Evolutionary conservation across 2,329 filamentous ascomycete species (phyloP).

Genomic region (Cephalotrichum gorgonifer): DNA sequence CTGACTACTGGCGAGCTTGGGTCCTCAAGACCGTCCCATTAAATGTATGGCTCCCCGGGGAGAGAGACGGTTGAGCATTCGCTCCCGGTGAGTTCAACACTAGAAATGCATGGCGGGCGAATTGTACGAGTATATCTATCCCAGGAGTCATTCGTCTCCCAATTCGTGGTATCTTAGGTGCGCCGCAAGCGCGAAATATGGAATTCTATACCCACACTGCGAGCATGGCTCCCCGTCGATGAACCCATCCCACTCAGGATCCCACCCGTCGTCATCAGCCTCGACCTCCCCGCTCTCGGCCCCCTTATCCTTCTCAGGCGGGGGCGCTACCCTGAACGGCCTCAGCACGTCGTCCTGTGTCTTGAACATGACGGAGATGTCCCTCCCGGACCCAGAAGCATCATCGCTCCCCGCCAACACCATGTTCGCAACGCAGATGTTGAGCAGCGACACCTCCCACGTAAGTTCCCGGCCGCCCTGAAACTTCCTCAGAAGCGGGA

Average conservation of each 20-base stretch:
- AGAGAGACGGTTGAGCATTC: neutral
- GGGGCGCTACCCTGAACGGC: slow-evolving; percentile 42
- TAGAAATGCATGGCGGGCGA: slow-evolving; percentile 13
- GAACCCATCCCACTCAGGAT: slow-evolving; percentile 12
- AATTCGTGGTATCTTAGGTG: slow-evolving; percentile 42
- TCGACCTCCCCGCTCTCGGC: slow-evolving; percentile 16
- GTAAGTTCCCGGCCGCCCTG: slow-evolving; percentile 53
- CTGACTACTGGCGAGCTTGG: slow-evolving; percentile 78
- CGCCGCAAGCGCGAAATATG: slow-evolving; percentile 46
- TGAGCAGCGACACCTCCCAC: slow-evolving; percentile 78
- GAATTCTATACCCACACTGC: slow-evolving; percentile 42
- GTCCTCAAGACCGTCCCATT: too few species aligned
- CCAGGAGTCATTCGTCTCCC: slow-evolving; percentile 11
- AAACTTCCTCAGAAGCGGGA: slow-evolving; percentile 65
- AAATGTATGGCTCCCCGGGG: too few species aligned
- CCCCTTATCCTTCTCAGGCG: slow-evolving; percentile 8
- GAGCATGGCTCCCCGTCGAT: slow-evolving; percentile 27
- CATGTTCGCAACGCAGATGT: slow-evolving; percentile 85
- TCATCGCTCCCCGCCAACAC: slow-evolving; percentile 40
- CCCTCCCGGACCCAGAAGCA: slow-evolving; percentile 49
- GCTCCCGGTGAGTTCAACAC: neutral
- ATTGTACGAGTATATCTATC: neutral
- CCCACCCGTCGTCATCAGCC: slow-evolving; percentile 11
- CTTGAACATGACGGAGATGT: slow-evolving; percentile 77
- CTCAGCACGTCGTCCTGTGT: slow-evolving; percentile 59